A percentile compares a stretch with the other conserved stretches of the same genome.
phyloP scores from a whole-genome alignment of 1,139 yeast species.

The Kurtzmaniella natalensis region DNA sequence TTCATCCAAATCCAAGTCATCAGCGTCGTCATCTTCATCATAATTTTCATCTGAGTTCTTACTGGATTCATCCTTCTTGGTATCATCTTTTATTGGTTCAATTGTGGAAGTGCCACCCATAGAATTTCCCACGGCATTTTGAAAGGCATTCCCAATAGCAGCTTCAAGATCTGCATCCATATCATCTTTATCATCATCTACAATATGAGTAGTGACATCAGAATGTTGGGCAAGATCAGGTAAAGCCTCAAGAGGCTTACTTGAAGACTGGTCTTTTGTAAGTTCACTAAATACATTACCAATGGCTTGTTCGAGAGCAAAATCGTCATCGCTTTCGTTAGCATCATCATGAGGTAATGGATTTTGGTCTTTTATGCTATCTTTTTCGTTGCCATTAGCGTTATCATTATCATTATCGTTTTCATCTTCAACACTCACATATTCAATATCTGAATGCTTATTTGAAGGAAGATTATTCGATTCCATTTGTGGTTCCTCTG shows the following conservation, averaged over 20 bases:
- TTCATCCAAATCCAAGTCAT: constrained; percentile 18
- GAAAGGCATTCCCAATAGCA: constrained; percentile 18
- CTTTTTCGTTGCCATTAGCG: too few relatives aligned
- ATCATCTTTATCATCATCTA: not conserved
- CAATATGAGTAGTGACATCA: not conserved
- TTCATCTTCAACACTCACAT: too few relatives aligned
- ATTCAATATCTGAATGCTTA: too few relatives aligned
- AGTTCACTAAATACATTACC: constrained; percentile 21
- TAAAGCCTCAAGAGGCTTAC: constrained; percentile 6
- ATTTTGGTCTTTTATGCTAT: not conserved
- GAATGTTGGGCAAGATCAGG: constrained; percentile 1
- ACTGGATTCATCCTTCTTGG: constrained; percentile 3
- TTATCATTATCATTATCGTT: too few relatives aligned
- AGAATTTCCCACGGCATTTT: constrained; percentile 8
- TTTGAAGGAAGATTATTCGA: too few relatives aligned
- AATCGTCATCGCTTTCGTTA: constrained; percentile 10
- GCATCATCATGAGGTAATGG: constrained; percentile 3
- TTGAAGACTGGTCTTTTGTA: constrained; percentile 1
- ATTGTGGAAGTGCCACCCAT: not conserved
- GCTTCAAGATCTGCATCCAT: constrained; percentile 12
- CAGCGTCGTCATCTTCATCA: constrained; percentile 3
- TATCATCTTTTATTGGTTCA: not conserved
- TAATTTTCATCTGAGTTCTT: constrained; percentile 6
- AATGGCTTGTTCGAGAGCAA: constrained; percentile 20
- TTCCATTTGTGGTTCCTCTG: too few relatives aligned